Evolutionary conservation across 2,329 filamentous ascomycete species (phyloP).

Genomic region (Beauveria asiatica): DNA sequence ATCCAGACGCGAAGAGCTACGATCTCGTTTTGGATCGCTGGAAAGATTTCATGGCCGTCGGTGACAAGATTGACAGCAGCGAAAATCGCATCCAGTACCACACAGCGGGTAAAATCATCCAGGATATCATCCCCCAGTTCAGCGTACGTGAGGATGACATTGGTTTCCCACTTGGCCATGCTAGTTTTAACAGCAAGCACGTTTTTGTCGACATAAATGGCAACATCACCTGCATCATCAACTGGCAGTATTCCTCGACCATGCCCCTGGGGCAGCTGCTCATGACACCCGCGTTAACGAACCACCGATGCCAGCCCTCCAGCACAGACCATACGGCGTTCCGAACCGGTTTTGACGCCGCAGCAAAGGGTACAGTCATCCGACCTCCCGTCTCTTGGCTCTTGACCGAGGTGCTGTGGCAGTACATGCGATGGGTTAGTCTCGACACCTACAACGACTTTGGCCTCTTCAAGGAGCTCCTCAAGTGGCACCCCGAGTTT

Average conservation of each 20-base stretch:
- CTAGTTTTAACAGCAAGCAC: constrained; percentile 25
- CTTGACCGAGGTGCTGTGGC: background rate
- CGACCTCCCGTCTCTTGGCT: background rate
- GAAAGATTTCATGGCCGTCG: background rate
- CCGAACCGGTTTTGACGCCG: background rate
- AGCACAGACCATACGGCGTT: background rate
- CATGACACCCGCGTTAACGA: background rate
- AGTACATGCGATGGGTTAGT: background rate
- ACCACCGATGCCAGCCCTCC: background rate
- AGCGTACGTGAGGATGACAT: background rate
- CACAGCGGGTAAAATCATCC: background rate
- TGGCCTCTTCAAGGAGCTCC: background rate
- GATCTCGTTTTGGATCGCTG: background rate
- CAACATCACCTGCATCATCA: constrained; percentile 25
- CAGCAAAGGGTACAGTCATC: background rate
- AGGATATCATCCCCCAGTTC: background rate
- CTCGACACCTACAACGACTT: background rate
- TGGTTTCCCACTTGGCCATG: constrained; percentile 20
- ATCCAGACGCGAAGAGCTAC: background rate
- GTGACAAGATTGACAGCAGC: background rate
- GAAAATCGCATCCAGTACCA: constrained; percentile 2
- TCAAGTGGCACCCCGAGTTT: background rate
- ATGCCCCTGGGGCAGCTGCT: background rate
- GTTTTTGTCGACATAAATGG: constrained; percentile 26
- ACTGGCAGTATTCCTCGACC: constrained; percentile 23